Percentiles rank a stretch among this genome's conserved stretches.
Conservation (phyloP, 164 flowering plant genomes). For the Vitis labrusca region DNA sequence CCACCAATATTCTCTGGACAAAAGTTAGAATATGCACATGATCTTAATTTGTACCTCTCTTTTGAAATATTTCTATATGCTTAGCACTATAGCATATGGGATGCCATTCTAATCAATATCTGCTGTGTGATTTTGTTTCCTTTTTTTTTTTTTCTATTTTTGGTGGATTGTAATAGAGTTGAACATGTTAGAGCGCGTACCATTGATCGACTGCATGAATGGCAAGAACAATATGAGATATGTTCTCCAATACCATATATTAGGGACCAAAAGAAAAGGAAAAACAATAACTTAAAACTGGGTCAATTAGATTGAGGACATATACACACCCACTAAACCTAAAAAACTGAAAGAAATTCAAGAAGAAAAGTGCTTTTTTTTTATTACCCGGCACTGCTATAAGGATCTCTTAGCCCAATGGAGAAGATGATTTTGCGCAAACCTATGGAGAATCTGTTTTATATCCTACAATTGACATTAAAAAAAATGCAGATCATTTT, state of each 20-base stretch:
- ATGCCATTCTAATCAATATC: too few relatives aligned
- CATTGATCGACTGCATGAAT: conserved; percentile 19
- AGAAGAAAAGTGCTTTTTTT: background rate
- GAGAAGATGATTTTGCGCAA: conserved; percentile 54
- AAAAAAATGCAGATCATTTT: background rate
- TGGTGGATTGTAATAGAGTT: too few relatives aligned
- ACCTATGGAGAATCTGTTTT: conserved; percentile 27
- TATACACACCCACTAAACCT: too few relatives aligned
- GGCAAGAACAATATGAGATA: conserved; percentile 35
- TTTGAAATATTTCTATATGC: too few relatives aligned
- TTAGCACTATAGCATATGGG: too few relatives aligned
- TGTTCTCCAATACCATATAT: conserved; percentile 33
- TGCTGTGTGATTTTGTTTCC: too few relatives aligned
- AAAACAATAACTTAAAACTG: background rate
- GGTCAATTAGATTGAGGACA: too few relatives aligned
- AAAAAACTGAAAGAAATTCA: too few relatives aligned
- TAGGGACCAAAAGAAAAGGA: background rate
- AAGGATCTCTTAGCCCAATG: conserved; percentile 50
- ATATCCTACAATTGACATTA: conserved; percentile 27
- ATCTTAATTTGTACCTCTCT: too few relatives aligned
- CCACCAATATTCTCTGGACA: too few relatives aligned
- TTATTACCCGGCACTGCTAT: conserved; percentile 42
- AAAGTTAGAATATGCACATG: too few relatives aligned
- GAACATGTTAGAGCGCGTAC: conserved; percentile 2
- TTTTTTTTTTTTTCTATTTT: too few relatives aligned